Base-by-base conservation (phyloP, 1,284 basidiomycete genomes). In the Flammula alnicola region DNA sequence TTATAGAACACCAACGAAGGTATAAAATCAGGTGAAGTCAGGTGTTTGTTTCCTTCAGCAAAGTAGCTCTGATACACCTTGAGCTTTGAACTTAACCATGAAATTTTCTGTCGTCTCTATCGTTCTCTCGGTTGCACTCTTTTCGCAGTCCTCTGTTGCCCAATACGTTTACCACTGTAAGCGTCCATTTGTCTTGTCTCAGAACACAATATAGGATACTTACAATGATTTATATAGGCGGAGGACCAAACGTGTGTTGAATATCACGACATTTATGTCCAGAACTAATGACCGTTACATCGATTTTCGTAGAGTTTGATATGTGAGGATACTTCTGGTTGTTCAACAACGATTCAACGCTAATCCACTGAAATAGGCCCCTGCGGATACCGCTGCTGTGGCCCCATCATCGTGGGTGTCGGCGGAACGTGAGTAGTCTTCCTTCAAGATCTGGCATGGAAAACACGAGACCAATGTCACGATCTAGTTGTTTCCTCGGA, bases 361-460 rank as follows among this genome's bases (percentile, higher is more conserved):
- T n/a, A n/a, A n/a, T n/a, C 5, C 11, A 16, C 25, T 4, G 16
- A n/a, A 14, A 35, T 36, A 57, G 55, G 55, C 23, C 55, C 55
- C 17, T n/a, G 26, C 38, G 47, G 47, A 22, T 54, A 31, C n/a
- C 49, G 50, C 38, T 57, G 55, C 47, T 57, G 55, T 19, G 55
- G 55, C 7, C 55, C 55, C 4, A 47, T 57, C 23, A 31, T 46
- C 19, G 27, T 31, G 4, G 47, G 25, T 2, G 36, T 46, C 14
- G 55, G 54, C 11, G 51, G 46, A 45, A 51, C 38, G 53, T 55
- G 33, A 37, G 53, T 47, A 14, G 16, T 3, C 10, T 41, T 10
- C 22, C 8, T 35, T 41, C 3, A n/a, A 19, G 22, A n/a, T 17
- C 12, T 23, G 12, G 4, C 9, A 47, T 44, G 12, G 44, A 27